Conservation (phyloP, 2,329 filamentous ascomycete genomes). For the Hortaea werneckii region DNA sequence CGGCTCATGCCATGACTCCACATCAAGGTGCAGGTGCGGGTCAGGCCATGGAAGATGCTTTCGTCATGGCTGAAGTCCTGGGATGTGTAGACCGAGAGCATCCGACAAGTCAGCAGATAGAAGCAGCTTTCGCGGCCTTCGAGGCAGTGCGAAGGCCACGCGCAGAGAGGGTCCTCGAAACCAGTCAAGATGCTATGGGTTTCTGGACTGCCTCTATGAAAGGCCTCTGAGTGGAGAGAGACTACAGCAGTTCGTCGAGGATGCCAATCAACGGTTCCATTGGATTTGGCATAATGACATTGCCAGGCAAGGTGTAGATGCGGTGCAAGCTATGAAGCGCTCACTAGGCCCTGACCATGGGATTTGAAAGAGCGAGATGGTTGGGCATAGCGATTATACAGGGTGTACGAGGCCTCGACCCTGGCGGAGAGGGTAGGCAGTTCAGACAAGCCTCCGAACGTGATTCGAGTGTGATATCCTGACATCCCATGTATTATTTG, state of each 20-base stretch:
- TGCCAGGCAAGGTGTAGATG: slow-evolving; percentile 1
- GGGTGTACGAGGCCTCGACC: no score
- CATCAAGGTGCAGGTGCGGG: slow-evolving; percentile 53
- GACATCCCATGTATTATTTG: no score
- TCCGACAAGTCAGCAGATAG: not conserved
- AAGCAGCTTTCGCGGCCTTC: slow-evolving; percentile 13
- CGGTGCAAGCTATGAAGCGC: not conserved
- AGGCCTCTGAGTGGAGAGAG: slow-evolving; percentile 10
- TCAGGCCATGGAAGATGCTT: slow-evolving; percentile 47
- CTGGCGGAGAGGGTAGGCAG: no score
- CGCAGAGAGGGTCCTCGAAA: slow-evolving; percentile 8
- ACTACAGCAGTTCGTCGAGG: slow-evolving; percentile 9
- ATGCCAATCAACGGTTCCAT: slow-evolving; percentile 9
- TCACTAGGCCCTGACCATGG: no score
- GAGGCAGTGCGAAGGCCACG: slow-evolving; percentile 12
- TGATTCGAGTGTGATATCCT: no score
- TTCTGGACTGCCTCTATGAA: slow-evolving; percentile 10
- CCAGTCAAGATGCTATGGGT: slow-evolving; percentile 9
- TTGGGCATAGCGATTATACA: no score
- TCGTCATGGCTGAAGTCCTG: slow-evolving; percentile 25
- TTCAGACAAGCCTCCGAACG: no score
- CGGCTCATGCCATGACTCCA: slow-evolving; percentile 55
- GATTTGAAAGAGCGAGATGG: no score
- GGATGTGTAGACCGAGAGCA: not conserved
- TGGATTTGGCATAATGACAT: slow-evolving; percentile 19